Base-by-base conservation (phyloP, 2,329 filamentous ascomycete species). In the Fusarium luffae region DNA sequence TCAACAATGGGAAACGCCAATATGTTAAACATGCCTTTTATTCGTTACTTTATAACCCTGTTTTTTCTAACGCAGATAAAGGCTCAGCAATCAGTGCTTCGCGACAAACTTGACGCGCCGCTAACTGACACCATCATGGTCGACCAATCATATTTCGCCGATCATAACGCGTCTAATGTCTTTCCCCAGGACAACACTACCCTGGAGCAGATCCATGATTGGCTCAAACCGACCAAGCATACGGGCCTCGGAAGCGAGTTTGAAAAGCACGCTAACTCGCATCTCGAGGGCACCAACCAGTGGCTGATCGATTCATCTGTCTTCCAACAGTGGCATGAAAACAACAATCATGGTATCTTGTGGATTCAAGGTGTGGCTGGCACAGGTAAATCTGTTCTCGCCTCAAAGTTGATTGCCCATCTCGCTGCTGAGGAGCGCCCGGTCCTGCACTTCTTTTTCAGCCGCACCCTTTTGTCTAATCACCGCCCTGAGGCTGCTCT, bases 361-460 rank as follows among this genome's bases (percentile, higher is more conserved):
- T 72, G 69, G 67, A 66, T 72, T 47, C 58, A 50, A 41, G 81
- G 80, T 1, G 78, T 82, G 16, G 77, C 80, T 1, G 81, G 80
- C 1, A 77, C 78, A 4, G 82, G 81, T 4, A 81, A 81, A 65
- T 80, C 79, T 7, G 79, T 81, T 21, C 70, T 79, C 21, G 75
- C 77, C 4, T 76, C 77, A 4, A 74, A 34, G 1, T 49, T 79
- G 7, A 57, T 75, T 28, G 14, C 71, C 4, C 46, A 73, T 9
- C 28, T 70, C 4, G 25, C 51, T 13, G 42, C 50, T 0, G 54
- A 54, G n/a, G n/a, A n/a, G n/a, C n/a, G n/a, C n/a, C n/a, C n/a
- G n/a, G n/a, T n/a, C n/a, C n/a, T n/a, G n/a, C n/a, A n/a, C n/a
- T n/a, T n/a, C n/a, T n/a, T n/a, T n/a, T n/a, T n/a, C n/a, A n/a